phyloP scores from a whole-genome alignment of 306 rosid genomes.

The Gleditsia sinensis region DNA sequence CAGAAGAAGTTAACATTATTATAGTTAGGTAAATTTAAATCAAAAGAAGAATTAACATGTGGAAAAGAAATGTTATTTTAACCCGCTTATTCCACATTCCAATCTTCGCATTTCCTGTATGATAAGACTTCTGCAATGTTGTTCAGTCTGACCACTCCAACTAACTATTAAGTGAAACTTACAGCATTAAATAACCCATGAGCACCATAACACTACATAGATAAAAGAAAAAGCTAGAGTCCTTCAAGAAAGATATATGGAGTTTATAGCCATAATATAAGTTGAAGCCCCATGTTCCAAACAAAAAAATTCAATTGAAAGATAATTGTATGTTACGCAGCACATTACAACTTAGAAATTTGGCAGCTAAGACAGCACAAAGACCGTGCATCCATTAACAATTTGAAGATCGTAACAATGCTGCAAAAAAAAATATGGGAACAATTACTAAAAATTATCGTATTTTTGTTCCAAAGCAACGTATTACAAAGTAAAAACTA shows the following conservation, averaged over 20 bases:
- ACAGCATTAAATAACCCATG: no score
- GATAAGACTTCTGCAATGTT: no score
- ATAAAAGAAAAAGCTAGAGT: no score
- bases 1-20: not conserved
- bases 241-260: not conserved
- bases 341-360: not conserved
- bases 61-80: no score
- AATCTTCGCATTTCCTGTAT: no score
- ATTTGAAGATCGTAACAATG: not conserved
- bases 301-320: not conserved
- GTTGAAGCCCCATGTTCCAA: not conserved
- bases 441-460: not conserved
- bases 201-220: no score
- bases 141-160: no score
- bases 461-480: not conserved
- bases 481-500: not conserved
- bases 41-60: no score
- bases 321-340: not conserved
- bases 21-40: not conserved
- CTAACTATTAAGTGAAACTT: no score
- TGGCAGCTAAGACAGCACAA: not conserved
- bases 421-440: no score
- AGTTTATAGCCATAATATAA: not conserved
- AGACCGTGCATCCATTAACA: not conserved
- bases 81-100: no score